Evolutionary conservation across 148 eudicot genomes (phyloP).

Genomic region (Diospyros kaki): DNA sequence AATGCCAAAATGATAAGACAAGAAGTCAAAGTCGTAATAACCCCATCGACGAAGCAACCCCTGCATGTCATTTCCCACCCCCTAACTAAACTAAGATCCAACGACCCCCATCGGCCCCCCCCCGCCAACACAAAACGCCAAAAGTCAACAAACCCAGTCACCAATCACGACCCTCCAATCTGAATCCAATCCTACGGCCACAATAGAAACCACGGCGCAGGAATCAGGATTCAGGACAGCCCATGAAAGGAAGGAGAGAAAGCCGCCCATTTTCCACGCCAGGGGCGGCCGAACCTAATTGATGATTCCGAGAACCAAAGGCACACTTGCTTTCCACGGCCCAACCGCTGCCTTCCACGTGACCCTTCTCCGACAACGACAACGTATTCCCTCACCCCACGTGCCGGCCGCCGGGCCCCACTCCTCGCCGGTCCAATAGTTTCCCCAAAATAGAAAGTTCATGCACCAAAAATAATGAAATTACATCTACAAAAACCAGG

Average conservation of each 20-base stretch:
- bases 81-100: too few species aligned
- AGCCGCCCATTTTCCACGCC: conserved; percentile 7
- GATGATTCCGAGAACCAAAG: conserved; percentile 6
- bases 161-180: too few species aligned
- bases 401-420: conserved; percentile 18
- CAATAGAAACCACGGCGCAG: background rate
- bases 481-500: background rate
- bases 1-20: too few species aligned
- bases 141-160: too few species aligned
- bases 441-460: conserved; percentile 2
- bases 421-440: background rate
- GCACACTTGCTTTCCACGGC: background rate
- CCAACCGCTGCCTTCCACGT: conserved; percentile 4
- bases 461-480: too few species aligned
- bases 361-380: background rate
- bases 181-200: background rate
- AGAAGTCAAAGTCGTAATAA: too few species aligned
- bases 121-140: too few species aligned
- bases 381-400: background rate
- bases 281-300: conserved; percentile 21
- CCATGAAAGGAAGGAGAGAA: too few species aligned
- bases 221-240: too few species aligned
- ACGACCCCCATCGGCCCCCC: too few species aligned
- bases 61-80: too few species aligned
- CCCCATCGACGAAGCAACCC: too few species aligned